phyloP scores from a whole-genome alignment of 352 stramenopile species.

The Pythium insidiosum region DNA sequence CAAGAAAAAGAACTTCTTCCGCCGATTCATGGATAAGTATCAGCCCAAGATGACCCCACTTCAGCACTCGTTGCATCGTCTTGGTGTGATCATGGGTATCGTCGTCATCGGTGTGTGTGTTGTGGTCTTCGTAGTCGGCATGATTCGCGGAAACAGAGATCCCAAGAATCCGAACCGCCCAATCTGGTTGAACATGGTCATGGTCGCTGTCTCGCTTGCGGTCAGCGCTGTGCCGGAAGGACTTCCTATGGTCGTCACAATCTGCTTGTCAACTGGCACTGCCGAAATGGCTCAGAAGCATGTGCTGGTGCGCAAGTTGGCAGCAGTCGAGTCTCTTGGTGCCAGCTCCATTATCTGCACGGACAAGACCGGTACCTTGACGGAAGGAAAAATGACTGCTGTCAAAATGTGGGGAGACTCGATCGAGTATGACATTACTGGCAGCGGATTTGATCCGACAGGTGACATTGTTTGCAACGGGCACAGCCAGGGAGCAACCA shows the following conservation, averaged over 20 bases:
- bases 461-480: slow-evolving; percentile 44
- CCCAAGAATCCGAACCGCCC: slow-evolving; percentile 74
- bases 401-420: slow-evolving; percentile 69
- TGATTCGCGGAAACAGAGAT: slow-evolving; percentile 53
- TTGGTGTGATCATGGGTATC: slow-evolving; percentile 89
- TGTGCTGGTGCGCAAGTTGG: slow-evolving; percentile 79
- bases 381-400: slow-evolving; percentile 74
- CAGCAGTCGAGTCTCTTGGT: slow-evolving; percentile 72
- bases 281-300: slow-evolving; percentile 78
- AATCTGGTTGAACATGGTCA: slow-evolving; percentile 91
- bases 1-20: slow-evolving; percentile 42
- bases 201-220: slow-evolving; percentile 87
- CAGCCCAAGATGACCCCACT: slow-evolving; percentile 83
- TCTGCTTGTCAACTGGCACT: slow-evolving; percentile 61
- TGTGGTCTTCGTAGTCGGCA: slow-evolving; percentile 90
- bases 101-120: slow-evolving; percentile 86
- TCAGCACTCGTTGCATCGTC: slow-evolving; percentile 89
- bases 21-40: slow-evolving; percentile 52
- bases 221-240: slow-evolving; percentile 69
- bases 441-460: slow-evolving; percentile 34
- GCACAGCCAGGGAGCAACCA: slow-evolving; percentile 32
- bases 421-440: slow-evolving; percentile 42
- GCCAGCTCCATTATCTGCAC: slow-evolving; percentile 89
- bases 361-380: slow-evolving; percentile 94
- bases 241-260: slow-evolving; percentile 71